A percentile compares a stretch with the other conserved stretches of the same genome.
Conservation (phyloP, 257 asterid genomes). For the Paulownia fortunei region DNA sequence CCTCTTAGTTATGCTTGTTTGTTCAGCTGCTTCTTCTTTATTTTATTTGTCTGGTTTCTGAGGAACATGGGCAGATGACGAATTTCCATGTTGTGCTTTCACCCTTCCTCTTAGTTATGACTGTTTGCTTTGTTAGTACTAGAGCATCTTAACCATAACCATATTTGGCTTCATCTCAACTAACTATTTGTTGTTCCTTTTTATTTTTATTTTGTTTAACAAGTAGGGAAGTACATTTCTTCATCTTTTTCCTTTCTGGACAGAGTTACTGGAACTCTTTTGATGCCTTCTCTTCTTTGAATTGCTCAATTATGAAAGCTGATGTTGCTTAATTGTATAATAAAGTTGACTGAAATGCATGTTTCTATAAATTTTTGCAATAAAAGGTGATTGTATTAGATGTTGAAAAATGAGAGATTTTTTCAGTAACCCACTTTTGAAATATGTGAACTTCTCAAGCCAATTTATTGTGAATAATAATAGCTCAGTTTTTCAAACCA, state of each 20-base stretch:
- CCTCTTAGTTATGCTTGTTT: neutral
- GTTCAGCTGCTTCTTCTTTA: no score
- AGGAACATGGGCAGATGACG: no score
- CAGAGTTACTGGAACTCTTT: neutral
- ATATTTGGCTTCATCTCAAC: no score
- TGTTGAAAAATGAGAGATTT: constrained; percentile 5
- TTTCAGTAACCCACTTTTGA: neutral
- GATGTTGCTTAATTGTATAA: neutral
- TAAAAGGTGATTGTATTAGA: neutral
- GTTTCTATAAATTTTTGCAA: neutral
- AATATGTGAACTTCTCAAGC: neutral
- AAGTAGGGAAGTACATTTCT: neutral
- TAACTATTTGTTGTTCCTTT: no score
- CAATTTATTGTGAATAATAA: constrained; percentile 7
- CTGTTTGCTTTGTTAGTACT: no score
- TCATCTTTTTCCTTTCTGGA: neutral
- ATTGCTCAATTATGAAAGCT: neutral
- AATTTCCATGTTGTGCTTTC: no score
- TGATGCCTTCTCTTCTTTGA: neutral
- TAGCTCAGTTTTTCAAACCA: constrained; percentile 23
- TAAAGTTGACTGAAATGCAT: neutral
- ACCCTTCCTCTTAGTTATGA: no score
- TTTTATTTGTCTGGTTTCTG: no score
- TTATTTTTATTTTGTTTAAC: no score
- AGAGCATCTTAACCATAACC: no score